Conservation (phyloP, 1,139 yeast genomes). For the Lodderomyces pseudojiufengensis region DNA sequence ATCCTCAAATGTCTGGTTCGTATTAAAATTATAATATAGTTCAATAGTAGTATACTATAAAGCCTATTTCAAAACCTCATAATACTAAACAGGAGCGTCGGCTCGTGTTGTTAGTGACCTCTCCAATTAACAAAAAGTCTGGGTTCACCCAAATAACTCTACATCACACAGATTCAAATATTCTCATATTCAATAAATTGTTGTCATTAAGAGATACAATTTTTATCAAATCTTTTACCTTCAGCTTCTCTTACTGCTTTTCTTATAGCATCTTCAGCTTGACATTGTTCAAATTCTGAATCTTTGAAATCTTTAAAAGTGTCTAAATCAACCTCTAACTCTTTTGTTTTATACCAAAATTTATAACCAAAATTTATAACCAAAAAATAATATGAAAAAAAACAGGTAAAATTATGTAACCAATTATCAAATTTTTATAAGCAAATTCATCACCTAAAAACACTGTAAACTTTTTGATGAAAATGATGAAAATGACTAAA, state of each 20-base stretch:
- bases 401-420: slow-evolving; percentile 74
- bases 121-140: too few relatives aligned
- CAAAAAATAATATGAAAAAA: too few relatives aligned
- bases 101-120: too few relatives aligned
- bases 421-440: slow-evolving; percentile 60
- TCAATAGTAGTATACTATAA: too few relatives aligned
- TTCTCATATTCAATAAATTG: too few relatives aligned
- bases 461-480: slow-evolving; percentile 72
- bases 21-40: too few relatives aligned
- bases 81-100: too few relatives aligned
- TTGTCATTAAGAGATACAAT: too few relatives aligned
- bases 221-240: slow-evolving; percentile 37
- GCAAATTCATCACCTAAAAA: slow-evolving; percentile 53
- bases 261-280: slow-evolving; percentile 32
- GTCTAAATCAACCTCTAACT: slow-evolving; percentile 60
- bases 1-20: too few relatives aligned
- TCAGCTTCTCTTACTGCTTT: slow-evolving; percentile 36
- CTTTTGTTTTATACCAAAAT: slow-evolving; percentile 47
- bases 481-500: slow-evolving; percentile 53
- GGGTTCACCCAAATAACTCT: too few relatives aligned
- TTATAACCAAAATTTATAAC: slow-evolving; percentile 58
- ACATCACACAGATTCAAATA: too few relatives aligned
- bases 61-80: too few relatives aligned
- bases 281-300: slow-evolving; percentile 59
- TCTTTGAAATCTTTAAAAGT: slow-evolving; percentile 66